phyloP scores from a whole-genome alignment of 116 monocot species.

The Posidonia oceanica region DNA sequence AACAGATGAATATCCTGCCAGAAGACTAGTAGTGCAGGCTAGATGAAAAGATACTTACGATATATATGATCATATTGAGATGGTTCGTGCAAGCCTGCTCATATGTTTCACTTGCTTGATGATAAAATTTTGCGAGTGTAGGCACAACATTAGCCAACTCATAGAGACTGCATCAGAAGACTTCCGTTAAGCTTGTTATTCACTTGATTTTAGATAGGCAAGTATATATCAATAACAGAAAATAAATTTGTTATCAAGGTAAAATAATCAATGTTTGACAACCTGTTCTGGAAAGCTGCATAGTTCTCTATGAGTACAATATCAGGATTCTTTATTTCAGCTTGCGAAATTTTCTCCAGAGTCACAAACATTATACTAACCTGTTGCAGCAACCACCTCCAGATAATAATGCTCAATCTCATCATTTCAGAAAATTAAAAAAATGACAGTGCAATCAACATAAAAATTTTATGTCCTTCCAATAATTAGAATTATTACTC shows the following conservation, averaged over 20 bases:
- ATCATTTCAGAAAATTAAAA: background rate
- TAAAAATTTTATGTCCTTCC: background rate
- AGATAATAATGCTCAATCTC: too few relatives aligned
- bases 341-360: slow-evolving; percentile 89
- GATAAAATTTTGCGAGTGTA: slow-evolving; percentile 93
- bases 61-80: slow-evolving; percentile 72
- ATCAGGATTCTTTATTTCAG: slow-evolving; percentile 73
- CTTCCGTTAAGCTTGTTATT: background rate
- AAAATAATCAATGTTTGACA: background rate
- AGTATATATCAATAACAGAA: background rate
- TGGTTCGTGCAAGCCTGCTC: slow-evolving; percentile 91
- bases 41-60: slow-evolving; percentile 37
- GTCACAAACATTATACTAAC: slow-evolving; percentile 86
- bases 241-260: background rate
- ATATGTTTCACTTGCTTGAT: slow-evolving; percentile 93
- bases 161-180: slow-evolving; percentile 67
- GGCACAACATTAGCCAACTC: slow-evolving; percentile 97
- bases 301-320: slow-evolving; percentile 95
- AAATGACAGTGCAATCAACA: background rate
- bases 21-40: background rate
- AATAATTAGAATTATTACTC: background rate
- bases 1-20: background rate
- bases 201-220: background rate
- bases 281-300: slow-evolving; percentile 99
- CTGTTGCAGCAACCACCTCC: slow-evolving; percentile 20